Conservation (phyloP, 208 protist species). For the Balamuthia mandrillaris region DNA sequence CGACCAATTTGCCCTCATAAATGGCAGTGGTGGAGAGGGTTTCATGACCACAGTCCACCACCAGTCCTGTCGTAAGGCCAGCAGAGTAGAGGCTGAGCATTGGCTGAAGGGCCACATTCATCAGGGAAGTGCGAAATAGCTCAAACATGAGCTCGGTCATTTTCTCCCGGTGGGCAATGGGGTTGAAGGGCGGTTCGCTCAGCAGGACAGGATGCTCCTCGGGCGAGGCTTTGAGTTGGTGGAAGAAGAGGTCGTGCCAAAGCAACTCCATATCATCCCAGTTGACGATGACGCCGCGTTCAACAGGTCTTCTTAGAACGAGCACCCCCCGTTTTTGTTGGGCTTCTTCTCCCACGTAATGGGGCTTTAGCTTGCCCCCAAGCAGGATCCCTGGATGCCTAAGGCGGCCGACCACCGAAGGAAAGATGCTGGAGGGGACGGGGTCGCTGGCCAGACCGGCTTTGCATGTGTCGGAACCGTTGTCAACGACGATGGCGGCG, state of each 20-base stretch:
- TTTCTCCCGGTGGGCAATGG: slow-evolving; percentile 84
- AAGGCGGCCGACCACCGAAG: slow-evolving; percentile 90
- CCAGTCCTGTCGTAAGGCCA: neutral
- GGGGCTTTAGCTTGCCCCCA: slow-evolving; percentile 87
- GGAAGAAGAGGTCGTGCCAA: slow-evolving; percentile 84
- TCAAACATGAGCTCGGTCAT: slow-evolving; percentile 83
- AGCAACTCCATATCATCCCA: slow-evolving; percentile 77
- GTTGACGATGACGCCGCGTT: slow-evolving; percentile 46
- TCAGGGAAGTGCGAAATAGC: slow-evolving; percentile 78
- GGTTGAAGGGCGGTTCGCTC: slow-evolving; percentile 80
- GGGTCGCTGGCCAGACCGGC: slow-evolving; percentile 88
- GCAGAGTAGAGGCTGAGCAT: neutral
- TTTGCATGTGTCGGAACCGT: slow-evolving; percentile 60
- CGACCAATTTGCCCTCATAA: neutral
- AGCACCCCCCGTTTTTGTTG: slow-evolving; percentile 83
- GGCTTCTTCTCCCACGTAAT: slow-evolving; percentile 83
- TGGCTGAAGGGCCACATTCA: slow-evolving; percentile 73
- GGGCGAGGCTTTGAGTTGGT: slow-evolving; percentile 93
- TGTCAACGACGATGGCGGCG: slow-evolving; percentile 59
- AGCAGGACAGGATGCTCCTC: slow-evolving; percentile 94
- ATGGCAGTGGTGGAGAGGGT: neutral
- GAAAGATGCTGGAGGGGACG: slow-evolving; percentile 91
- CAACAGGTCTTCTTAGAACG: slow-evolving; percentile 12
- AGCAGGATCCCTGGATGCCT: slow-evolving; percentile 88
- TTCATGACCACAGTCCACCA: neutral